Evolutionary conservation across 2,329 filamentous ascomycete species (phyloP).

Genomic region (Zopfia rhizophila): DNA sequence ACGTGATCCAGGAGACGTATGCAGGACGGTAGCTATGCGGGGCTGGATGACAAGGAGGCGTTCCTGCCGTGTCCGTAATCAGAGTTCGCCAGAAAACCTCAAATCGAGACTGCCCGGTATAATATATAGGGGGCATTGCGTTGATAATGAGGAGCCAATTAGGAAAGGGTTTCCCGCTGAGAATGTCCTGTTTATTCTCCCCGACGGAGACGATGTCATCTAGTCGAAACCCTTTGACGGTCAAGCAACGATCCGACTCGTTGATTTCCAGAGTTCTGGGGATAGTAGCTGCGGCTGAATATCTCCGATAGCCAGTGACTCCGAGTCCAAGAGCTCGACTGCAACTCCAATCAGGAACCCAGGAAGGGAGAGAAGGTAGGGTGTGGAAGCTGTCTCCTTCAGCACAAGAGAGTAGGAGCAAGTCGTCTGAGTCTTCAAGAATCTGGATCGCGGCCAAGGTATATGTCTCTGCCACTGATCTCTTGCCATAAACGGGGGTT

Average conservation of each 20-base stretch:
- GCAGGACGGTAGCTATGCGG: not conserved
- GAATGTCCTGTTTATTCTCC: constrained; percentile 2
- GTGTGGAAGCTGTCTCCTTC: constrained; percentile 4
- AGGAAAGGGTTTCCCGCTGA: constrained; percentile 1
- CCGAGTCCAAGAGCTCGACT: constrained; percentile 19
- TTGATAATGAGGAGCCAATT: not conserved
- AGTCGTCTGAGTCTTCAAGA: constrained; percentile 2
- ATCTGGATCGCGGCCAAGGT: constrained; percentile 5
- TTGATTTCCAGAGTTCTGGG: no score
- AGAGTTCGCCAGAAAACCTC: constrained; percentile 13
- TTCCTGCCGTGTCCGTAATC: constrained; percentile 4
- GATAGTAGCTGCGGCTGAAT: no score
- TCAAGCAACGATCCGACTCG: no score
- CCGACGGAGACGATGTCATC: not conserved
- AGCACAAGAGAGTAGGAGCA: constrained; percentile 4
- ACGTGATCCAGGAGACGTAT: not conserved
- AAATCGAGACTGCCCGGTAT: not conserved
- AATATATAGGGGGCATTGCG: not conserved
- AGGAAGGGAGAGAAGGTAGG: constrained; percentile 23
- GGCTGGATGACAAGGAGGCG: not conserved
- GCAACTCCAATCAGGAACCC: constrained; percentile 21
- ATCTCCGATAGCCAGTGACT: constrained; percentile 22
- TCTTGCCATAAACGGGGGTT: constrained; percentile 13
- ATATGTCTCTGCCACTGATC: constrained; percentile 11
- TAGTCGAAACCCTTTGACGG: constrained; percentile 5